Base-by-base conservation (phyloP, 2,329 filamentous ascomycete species). In the Beauveria bassiana region DNA sequence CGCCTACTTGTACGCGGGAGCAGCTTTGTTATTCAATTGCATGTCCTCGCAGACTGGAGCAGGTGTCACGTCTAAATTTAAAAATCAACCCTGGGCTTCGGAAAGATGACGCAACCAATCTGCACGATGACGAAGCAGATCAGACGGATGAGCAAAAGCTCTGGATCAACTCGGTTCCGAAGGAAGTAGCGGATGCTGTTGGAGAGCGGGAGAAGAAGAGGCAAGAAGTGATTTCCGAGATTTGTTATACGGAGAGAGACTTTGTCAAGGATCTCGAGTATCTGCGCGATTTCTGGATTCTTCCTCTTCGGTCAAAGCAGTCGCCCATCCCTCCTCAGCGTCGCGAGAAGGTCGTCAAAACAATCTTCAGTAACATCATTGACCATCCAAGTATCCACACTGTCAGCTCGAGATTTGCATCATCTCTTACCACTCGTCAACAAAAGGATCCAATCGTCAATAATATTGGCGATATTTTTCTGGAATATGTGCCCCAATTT, bases 201-300 rank as follows among this genome's bases (percentile, higher is more conserved):
- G 87, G 86, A 55, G 95, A 99, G 67, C 86, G 85, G 66, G 95
- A 99, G 74, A 96, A 96, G 86, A 98, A 98, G 79, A 86, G 95
- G 50, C 95, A 99, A 72, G 95, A 99, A 72, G 90, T 99, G 68
- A 97, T 99, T 63, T 97, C 93, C 6, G 95, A 99, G 73, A 87
- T 98, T 64, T 97, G 96, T 86, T 99, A 99, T 77, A 99, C 95
- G 0, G 95, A 99, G 74, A 86, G 95, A 68, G 95, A 99, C 76
- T 99, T 99, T 69, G 95, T 99, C 72, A 99, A 99, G 78, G 95
- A 99, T 74, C 80, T 99, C 69, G 95, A 99, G 75, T 99, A 99
- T 71, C 80, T 99, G 34, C 86, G 95, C 64, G 95, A 99, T 77
- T 99, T 98, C 79, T 99, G 95, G 95, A 96, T 99, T 78, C 84